Conservation (phyloP, 2,329 filamentous ascomycete genomes). For the Trichophyton rubrum region DNA sequence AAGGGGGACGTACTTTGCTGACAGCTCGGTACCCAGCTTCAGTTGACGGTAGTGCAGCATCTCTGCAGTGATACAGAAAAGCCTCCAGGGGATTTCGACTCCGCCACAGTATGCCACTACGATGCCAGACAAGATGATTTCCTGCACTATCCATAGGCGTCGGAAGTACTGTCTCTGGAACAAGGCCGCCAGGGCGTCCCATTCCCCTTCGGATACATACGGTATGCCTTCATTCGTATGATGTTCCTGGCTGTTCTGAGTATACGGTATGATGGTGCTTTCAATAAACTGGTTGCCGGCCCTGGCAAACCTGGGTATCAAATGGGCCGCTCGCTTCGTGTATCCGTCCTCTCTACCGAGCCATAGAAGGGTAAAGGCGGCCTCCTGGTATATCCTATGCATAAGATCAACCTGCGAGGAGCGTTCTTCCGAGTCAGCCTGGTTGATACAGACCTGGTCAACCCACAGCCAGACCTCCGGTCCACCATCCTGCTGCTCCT, state of each 20-base stretch:
- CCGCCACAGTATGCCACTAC: conserved; percentile 11
- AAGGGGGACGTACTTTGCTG: conserved; percentile 5
- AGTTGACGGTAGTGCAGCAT: conserved; percentile 5
- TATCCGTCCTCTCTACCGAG: conserved; percentile 13
- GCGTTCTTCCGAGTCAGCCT: conserved; percentile 9
- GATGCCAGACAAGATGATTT: conserved; percentile 13
- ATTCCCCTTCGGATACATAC: conserved; percentile 9
- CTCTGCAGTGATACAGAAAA: conserved; percentile 8
- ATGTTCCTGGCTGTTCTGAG: neutral
- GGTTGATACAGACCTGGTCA: conserved; percentile 14
- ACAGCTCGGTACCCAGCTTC: neutral
- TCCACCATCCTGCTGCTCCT: neutral
- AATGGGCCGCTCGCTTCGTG: conserved; percentile 7
- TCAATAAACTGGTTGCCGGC: conserved; percentile 4
- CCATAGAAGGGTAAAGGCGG: conserved; percentile 15
- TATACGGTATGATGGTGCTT: conserved; percentile 5
- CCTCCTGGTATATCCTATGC: conserved; percentile 11
- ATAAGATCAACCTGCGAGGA: conserved; percentile 13
- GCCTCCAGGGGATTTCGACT: conserved; percentile 9
- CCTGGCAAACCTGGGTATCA: conserved; percentile 8
- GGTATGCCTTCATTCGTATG: conserved; percentile 9
- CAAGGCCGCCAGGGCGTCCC: conserved; percentile 10
- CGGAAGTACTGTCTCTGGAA: conserved; percentile 15
- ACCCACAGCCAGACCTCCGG: conserved; percentile 11
- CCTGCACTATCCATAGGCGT: conserved; percentile 18